Evolutionary conservation across 1,284 basidiomycete genomes (phyloP).

Genomic region (Thelephora terrestris): DNA sequence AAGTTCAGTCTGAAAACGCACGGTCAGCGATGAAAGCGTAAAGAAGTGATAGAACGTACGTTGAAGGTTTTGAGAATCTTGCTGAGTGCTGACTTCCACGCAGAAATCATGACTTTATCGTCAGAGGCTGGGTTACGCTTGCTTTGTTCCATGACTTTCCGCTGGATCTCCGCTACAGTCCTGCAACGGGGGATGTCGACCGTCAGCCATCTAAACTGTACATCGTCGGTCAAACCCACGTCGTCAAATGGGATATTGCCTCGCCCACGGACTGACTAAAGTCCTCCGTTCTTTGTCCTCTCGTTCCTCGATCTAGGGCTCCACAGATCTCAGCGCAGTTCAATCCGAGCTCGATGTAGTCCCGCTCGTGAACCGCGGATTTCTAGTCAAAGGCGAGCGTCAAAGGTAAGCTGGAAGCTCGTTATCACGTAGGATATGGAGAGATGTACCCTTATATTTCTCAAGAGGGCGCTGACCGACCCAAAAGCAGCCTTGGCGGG

Average conservation of each 20-base stretch:
- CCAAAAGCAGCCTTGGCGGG: background rate
- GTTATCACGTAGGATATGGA: no score
- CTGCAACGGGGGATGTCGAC: background rate
- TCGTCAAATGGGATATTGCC: background rate
- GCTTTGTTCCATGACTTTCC: background rate
- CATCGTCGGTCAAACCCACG: background rate
- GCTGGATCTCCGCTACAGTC: background rate
- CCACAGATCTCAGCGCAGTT: background rate
- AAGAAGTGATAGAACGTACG: background rate
- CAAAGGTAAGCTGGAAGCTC: background rate
- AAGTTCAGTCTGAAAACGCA: no score
- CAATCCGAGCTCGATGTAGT: background rate
- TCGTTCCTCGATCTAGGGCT: background rate
- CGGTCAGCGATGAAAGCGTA: no score
- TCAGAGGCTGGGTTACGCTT: background rate
- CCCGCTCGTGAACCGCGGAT: background rate
- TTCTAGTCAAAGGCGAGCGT: no score
- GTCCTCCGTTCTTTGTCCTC: background rate
- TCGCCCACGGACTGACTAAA: background rate
- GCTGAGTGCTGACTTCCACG: background rate
- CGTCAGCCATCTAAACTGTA: no score
- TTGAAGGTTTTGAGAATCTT: background rate
- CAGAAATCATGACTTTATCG: background rate
- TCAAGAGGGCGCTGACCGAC: background rate
- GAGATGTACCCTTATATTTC: background rate